Evolutionary conservation across 2,329 filamentous ascomycete genomes (phyloP), one percentile per base, ranked within the genome.

Genomic region (Cladophialophora chaetospira): DNA sequence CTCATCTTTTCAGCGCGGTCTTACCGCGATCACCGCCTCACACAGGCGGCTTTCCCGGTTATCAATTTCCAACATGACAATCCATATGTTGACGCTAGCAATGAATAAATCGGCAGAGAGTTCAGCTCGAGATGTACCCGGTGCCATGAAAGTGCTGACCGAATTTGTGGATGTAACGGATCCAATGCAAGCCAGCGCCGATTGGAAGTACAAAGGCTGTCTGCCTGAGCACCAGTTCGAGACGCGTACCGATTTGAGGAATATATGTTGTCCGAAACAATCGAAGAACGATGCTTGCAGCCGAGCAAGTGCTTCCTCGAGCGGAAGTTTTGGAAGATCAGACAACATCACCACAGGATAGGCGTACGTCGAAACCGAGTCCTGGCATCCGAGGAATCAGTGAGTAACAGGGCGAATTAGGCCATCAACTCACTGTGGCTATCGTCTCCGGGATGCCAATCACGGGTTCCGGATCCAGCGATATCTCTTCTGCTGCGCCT

Each of bases 311-410:
- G 26, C 35, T 1, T 58, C 36, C 28, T 46, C 38, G 5, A 29
- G 15, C 3, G 46, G 51, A 11, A 26, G 21, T 0, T 36, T 11
- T 35, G 56, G 51, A 13, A 58, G 23, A 17, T 58, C 46, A 10
- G 50, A 54, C 26, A 58, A 29, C 21, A 58, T 38, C 9, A 46
- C 56, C 51, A 58, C 38, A 8, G 56, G 56, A 51, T 58, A 58
- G 5, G 56, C 52, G 23, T 58, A 58, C 44, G 23, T 17, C 29
- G 44, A 35, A 35, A 43, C 36, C 35, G 45, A 35, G 13, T 40
- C 21, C 53, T 55, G 17, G 33, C n/a, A n/a, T n/a, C 29, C 29
- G 29, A 33, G 29, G 13, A 33, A 8, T 6, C 13, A 33, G 6
- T 33, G 6, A 8, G 49, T 19, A 40, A 33, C 29, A 33, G 29